Conservation (phyloP, 768 basidiomycete genomes). For the Serendipita sp. region DNA sequence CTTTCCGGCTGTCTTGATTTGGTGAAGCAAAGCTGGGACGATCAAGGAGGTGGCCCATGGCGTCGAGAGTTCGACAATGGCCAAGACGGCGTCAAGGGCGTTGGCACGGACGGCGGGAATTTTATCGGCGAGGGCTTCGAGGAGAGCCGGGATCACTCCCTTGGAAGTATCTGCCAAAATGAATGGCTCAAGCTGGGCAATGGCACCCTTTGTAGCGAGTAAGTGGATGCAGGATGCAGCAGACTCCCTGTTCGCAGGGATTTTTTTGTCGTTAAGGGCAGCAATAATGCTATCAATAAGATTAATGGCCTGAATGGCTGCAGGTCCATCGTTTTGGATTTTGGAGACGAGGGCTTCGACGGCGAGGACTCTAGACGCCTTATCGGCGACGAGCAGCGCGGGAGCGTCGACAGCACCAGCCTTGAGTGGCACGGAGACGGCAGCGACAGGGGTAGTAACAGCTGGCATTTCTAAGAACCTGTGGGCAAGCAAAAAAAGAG, state of each 20-base stretch:
- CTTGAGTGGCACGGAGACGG: conserved; percentile 59
- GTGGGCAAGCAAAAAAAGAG: conserved; percentile 19
- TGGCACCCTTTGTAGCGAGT: conserved; percentile 49
- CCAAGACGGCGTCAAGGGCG: conserved; percentile 67
- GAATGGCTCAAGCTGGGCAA: conserved; percentile 72
- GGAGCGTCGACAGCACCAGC: conserved; percentile 56
- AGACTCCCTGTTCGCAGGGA: conserved; percentile 76
- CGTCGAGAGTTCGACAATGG: conserved; percentile 62
- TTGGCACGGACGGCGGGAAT: conserved; percentile 73
- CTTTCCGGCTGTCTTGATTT: conserved; percentile 91
- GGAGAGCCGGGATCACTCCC: conserved; percentile 69
- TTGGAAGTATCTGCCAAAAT: conserved; percentile 51
- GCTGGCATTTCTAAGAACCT: conserved; percentile 38
- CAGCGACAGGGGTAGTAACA: conserved; percentile 39
- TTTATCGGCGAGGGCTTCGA: conserved; percentile 92
- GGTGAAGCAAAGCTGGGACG: conserved; percentile 75
- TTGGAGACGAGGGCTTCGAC: conserved; percentile 51
- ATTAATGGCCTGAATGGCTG: conserved; percentile 49
- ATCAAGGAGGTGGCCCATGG: conserved; percentile 73
- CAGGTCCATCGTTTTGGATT: conserved; percentile 72
- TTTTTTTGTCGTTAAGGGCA: conserved; percentile 91
- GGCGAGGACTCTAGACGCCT: conserved; percentile 58
- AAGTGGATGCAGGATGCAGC: conserved; percentile 56
- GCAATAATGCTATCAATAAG: conserved; percentile 62
- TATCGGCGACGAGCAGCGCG: conserved; percentile 71